phyloP scores from a whole-genome alignment of 805 yeast species.

The Candida piceae region DNA sequence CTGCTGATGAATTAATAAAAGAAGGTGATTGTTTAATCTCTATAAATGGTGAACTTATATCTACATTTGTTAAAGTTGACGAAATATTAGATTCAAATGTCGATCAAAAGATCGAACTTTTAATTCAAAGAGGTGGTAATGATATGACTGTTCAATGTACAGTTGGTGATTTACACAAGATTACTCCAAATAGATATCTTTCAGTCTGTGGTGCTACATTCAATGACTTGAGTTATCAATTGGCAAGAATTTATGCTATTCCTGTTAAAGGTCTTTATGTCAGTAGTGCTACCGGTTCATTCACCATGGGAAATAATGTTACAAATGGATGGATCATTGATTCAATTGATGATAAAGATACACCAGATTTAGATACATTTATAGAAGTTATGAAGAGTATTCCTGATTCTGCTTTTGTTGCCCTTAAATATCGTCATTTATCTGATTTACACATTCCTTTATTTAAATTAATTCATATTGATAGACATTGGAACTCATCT shows the following conservation, averaged over 20 bases:
- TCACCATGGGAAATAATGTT: slow-evolving; percentile 53
- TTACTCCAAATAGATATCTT: slow-evolving; percentile 78
- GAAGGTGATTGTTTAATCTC: slow-evolving; percentile 86
- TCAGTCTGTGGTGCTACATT: slow-evolving; percentile 85
- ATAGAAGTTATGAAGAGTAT: slow-evolving; percentile 71
- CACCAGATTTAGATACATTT: slow-evolving; percentile 70
- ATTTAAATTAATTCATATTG: slow-evolving; percentile 63
- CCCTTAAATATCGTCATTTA: slow-evolving; percentile 69
- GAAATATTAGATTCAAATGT: slow-evolving; percentile 71
- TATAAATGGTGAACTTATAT: slow-evolving; percentile 57
- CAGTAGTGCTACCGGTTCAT: slow-evolving; percentile 73
- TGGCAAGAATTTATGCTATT: slow-evolving; percentile 78
- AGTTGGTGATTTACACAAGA: slow-evolving; percentile 73
- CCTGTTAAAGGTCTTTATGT: slow-evolving; percentile 83
- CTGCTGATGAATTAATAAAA: slow-evolving; percentile 63
- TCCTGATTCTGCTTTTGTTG: slow-evolving; percentile 71
- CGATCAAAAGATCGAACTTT: slow-evolving; percentile 50
- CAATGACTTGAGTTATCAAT: slow-evolving; percentile 80
- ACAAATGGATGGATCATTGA: slow-evolving; percentile 78
- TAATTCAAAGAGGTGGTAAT: slow-evolving; percentile 71
- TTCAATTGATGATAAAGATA: slow-evolving; percentile 66
- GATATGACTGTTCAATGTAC: slow-evolving; percentile 43
- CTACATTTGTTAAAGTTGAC: slow-evolving; percentile 76
- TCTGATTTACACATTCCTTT: slow-evolving; percentile 74
- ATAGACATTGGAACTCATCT: slow-evolving; percentile 78